Evolutionary conservation across 2,329 filamentous ascomycete species (phyloP).

Genomic region (Penicillium sp.): DNA sequence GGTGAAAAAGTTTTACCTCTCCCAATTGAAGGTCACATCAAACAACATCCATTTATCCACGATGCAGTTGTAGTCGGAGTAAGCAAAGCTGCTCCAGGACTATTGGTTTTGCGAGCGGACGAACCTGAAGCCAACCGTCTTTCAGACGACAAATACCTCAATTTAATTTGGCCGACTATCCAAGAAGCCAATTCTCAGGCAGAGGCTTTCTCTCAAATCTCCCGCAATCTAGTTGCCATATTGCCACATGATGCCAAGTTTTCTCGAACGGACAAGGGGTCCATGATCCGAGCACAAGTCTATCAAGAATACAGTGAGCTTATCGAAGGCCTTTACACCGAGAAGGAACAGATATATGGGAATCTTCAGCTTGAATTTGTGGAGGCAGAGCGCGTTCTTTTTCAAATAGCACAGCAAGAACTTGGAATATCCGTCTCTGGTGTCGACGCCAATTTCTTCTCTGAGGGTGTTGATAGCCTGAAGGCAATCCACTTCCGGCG

Average conservation of each 20-base stretch:
- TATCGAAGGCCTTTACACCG: constrained; percentile 42
- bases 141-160: constrained; percentile 36
- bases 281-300: constrained; percentile 52
- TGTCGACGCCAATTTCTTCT: constrained; percentile 45
- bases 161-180: constrained; percentile 41
- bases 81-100: constrained; percentile 27
- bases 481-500: constrained; percentile 49
- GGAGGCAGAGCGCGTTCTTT: constrained; percentile 37
- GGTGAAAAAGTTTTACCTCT: constrained; percentile 39
- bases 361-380: constrained; percentile 35
- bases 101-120: constrained; percentile 30
- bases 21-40: constrained; percentile 35
- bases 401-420: constrained; percentile 31
- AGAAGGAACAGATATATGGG: constrained; percentile 20
- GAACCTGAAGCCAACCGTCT: constrained; percentile 23
- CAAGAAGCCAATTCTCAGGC: constrained; percentile 42
- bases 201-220: constrained; percentile 48
- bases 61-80: constrained; percentile 36
- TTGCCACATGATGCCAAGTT: constrained; percentile 40
- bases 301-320: constrained; percentile 47
- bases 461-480: constrained; percentile 49
- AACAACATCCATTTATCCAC: constrained; percentile 32
- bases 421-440: constrained; percentile 35
- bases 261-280: constrained; percentile 56
- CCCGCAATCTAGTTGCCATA: constrained; percentile 43